phyloP scores from a whole-genome alignment of 2,329 filamentous ascomycete genomes.

The Colletotrichum sp. region DNA sequence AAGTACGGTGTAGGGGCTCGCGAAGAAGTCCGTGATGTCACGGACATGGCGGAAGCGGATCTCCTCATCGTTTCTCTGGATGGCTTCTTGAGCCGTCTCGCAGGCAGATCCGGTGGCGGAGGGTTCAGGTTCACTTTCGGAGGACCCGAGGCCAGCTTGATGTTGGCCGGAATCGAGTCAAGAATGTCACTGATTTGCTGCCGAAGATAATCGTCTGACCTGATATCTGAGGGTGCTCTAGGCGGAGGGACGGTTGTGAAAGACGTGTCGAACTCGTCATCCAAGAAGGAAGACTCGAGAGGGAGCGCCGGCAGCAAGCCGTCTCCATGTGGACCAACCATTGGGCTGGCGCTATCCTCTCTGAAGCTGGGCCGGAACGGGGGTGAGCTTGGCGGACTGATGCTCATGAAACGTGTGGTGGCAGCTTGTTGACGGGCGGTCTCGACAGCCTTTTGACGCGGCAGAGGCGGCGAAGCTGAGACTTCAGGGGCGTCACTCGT shows the following conservation, averaged over 20 bases:
- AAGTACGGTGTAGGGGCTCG: conserved; percentile 70
- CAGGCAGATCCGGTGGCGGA: conserved; percentile 61
- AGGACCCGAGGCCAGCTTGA: conserved; percentile 68
- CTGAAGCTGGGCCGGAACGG: conserved; percentile 28
- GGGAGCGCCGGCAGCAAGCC: conserved; percentile 41
- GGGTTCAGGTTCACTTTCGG: conserved; percentile 60
- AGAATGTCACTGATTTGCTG: conserved; percentile 82
- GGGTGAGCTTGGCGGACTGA: conserved; percentile 56
- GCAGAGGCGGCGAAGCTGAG: conserved; percentile 48
- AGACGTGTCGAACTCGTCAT: conserved; percentile 54
- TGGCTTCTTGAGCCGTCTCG: conserved; percentile 50
- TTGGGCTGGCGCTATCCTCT: conserved; percentile 11
- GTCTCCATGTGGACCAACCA: conserved; percentile 15
- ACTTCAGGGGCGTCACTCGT: conserved; percentile 49
- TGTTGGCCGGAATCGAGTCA: conserved; percentile 77
- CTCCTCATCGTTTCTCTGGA: conserved; percentile 50
- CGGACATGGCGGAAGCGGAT: conserved; percentile 55
- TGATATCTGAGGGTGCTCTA: conserved; percentile 38
- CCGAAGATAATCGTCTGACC: conserved; percentile 72
- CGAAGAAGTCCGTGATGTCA: conserved; percentile 37
- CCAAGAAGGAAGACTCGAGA: conserved; percentile 47
- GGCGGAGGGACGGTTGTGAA: conserved; percentile 37
- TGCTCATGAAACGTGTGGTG: conserved; percentile 35
- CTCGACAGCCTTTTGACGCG: conserved; percentile 28
- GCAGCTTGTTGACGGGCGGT: not conserved